Evolutionary conservation across 805 yeast genomes (phyloP), one percentile per base, ranked within the genome.

Genomic region (Maudiozyma serrabonitensis): DNA sequence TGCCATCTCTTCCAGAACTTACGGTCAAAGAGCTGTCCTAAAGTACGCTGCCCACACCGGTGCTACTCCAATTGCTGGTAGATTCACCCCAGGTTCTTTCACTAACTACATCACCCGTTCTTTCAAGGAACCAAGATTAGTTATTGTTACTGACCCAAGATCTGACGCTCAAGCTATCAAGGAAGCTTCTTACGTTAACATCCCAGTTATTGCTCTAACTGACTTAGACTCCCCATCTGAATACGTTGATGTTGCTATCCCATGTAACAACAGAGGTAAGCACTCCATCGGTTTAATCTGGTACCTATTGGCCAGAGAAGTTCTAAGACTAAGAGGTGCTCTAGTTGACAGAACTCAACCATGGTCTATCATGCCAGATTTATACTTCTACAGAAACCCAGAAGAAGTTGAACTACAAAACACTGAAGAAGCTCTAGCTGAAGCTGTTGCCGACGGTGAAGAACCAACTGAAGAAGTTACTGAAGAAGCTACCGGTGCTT

Each of bases 311-410:
- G 93, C 99, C 70, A 88, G 99, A 80, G 99, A 93, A 81, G 98
- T 93, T 68, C 83, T 93, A 73, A 88, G 99, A 81, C 84, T 93
- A 76, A 87, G 96, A 81, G 99, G 99, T 73, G 83, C 89, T 72
- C 76, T 93, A 66, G 89, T 95, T 72, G 85, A 87, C 87, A 89
- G 99, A 83, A 72, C 86, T 65, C 87, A 93, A 75, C 84, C 86
- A 75, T 93, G 99, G 99, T 79, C 95, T 66, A 93, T 93, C 73
- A 93, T 93, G 99, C 98, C 98, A 75, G 99, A 93, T 81, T 84
- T 93, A 76, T 93, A 90, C 90, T 93, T 93, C 90, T 93, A 93
- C 97, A 93, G 99, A 84, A 96, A 93, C 81, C 99, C 99, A 72
- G 98, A 91, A 81, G 99, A 93, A 79, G 85, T 86, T 75, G 96